Percentiles rank a stretch among this genome's conserved stretches.
Evolutionary conservation across 768 basidiomycete species (phyloP).

Genomic region (Lentinula boryana): DNA sequence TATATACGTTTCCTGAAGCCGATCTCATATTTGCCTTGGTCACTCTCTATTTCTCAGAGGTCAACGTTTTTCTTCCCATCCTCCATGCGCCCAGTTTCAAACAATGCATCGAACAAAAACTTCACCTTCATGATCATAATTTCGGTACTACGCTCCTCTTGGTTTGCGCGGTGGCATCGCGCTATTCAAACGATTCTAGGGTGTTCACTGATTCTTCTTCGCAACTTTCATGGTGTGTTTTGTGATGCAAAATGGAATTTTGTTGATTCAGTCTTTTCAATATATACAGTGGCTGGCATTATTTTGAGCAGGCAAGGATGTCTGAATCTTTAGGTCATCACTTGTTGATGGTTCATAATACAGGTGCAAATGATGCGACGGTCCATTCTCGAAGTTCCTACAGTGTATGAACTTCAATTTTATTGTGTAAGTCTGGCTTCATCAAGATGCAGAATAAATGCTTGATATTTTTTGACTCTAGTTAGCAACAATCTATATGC

Average conservation of each 20-base stretch:
- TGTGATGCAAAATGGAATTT: background rate
- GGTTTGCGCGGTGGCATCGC: constrained; percentile 42
- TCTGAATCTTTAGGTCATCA: background rate
- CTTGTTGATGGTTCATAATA: background rate
- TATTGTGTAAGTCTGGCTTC: constrained; percentile 20
- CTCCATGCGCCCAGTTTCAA: constrained; percentile 38
- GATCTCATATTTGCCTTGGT: constrained; percentile 36
- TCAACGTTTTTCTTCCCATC: constrained; percentile 37
- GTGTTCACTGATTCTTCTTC: constrained; percentile 22
- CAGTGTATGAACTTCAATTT: constrained; percentile 35
- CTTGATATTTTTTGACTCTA: constrained; percentile 4
- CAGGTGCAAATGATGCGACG: constrained; percentile 24
- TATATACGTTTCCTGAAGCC: constrained; percentile 25
- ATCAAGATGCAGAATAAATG: background rate
- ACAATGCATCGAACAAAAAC: constrained; percentile 23
- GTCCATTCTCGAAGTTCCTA: constrained; percentile 24
- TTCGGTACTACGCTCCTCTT: constrained; percentile 38
- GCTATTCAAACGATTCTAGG: constrained; percentile 39
- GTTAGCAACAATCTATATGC: constrained; percentile 25
- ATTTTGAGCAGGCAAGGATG: constrained; percentile 25
- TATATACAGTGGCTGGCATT: constrained; percentile 29
- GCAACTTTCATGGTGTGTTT: constrained; percentile 17
- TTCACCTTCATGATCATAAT: constrained; percentile 28
- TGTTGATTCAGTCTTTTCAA: background rate
- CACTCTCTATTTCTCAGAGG: constrained; percentile 40